Evolutionary conservation across 1,139 yeast genomes (phyloP).

Genomic region (Magnusiomyces sp.): DNA sequence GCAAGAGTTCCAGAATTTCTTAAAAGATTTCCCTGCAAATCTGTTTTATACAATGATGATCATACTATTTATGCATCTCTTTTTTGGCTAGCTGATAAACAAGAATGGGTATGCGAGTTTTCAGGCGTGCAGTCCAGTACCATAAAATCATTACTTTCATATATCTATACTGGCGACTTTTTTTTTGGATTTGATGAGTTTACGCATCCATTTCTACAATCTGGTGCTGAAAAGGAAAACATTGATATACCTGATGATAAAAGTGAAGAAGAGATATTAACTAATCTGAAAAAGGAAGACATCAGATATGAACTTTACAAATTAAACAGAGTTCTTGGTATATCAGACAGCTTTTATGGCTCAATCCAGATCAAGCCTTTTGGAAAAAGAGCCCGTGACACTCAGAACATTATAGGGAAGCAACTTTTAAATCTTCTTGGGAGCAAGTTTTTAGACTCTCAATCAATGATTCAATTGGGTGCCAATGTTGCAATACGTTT

Average conservation of each 20-base stretch:
- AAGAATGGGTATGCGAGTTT: too few relatives aligned
- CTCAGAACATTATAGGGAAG: not conserved
- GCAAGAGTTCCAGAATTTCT: not conserved
- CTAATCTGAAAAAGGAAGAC: not conserved
- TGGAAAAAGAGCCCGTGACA: too few relatives aligned
- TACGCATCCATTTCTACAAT: too few relatives aligned
- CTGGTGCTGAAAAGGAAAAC: too few relatives aligned
- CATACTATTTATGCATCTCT: not conserved
- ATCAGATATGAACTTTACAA: not conserved
- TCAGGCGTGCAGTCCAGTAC: not conserved
- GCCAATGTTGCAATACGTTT: not conserved
- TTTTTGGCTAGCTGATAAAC: too few relatives aligned
- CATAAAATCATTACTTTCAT: not conserved
- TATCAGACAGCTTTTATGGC: not conserved
- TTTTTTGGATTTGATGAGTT: conserved; percentile 1
- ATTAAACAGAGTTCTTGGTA: not conserved
- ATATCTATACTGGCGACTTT: conserved; percentile 3
- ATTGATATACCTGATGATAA: not conserved
- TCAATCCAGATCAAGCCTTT: too few relatives aligned
- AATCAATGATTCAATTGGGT: too few relatives aligned
- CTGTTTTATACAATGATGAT: not conserved
- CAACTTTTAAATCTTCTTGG: not conserved
- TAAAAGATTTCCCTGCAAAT: not conserved
- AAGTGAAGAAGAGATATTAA: not conserved
- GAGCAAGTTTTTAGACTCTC: not conserved